These are phyloP conservation scores for Pseudogymnoascus sp. DNA, from an alignment of 2,329 filamentous ascomycete species.

Conservation along the genomic window DNA sequence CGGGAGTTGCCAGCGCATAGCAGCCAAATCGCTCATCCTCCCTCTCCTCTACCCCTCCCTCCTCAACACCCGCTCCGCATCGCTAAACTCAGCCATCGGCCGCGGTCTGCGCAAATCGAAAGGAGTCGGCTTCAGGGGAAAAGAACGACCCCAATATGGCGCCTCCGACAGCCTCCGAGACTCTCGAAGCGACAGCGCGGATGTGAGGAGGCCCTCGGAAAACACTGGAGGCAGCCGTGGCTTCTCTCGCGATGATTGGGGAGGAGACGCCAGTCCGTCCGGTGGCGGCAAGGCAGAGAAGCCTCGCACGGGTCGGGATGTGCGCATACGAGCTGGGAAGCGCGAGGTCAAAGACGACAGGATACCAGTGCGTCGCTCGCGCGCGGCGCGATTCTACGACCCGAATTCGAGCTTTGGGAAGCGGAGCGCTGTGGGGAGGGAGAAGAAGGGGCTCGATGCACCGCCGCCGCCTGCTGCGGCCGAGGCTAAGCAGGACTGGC, in stretches of 20 bases:
- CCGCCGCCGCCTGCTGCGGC: conserved; percentile 6
- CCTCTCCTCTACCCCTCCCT: conserved; percentile 11
- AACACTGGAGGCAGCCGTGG: conserved; percentile 29
- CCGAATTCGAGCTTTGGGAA: conserved; percentile 44
- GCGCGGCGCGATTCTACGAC: conserved; percentile 46
- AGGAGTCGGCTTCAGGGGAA: conserved; percentile 26
- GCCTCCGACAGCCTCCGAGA: conserved; percentile 17
- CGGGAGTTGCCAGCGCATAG: conserved; percentile 13
- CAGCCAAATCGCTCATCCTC: conserved; percentile 5
- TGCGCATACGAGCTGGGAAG: conserved; percentile 11
- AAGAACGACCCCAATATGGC: conserved; percentile 15
- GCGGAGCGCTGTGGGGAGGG: conserved; percentile 47
- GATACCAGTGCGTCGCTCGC: conserved; percentile 35
- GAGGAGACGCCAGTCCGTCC: background rate
- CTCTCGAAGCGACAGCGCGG: conserved; percentile 24
- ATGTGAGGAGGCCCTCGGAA: conserved; percentile 20
- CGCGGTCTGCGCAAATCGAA: conserved; percentile 52
- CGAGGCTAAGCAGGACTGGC: conserved; percentile 13
- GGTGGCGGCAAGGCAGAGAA: background rate
- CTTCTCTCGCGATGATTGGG: conserved; percentile 13
- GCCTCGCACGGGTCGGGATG: background rate
- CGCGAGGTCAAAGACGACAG: conserved; percentile 8
- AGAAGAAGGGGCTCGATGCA: conserved; percentile 31
- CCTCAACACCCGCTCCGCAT: conserved; percentile 38
- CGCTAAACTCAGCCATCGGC: conserved; percentile 61